Evolutionary conservation across 1,139 yeast genomes (phyloP).

Genomic region (Debaryomyces robertsiae): DNA sequence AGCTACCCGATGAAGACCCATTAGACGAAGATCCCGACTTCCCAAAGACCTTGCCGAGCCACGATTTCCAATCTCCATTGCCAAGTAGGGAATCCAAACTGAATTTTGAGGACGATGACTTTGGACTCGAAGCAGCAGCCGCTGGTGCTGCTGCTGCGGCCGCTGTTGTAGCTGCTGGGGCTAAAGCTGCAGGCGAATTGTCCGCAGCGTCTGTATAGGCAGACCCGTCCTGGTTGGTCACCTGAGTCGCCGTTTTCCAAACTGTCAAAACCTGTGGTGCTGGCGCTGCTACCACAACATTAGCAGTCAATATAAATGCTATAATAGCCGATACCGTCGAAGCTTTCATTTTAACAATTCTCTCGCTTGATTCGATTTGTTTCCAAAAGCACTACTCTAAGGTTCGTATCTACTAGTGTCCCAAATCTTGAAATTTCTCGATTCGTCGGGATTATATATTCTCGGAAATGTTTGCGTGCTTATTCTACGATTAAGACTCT

Average conservation of each 20-base stretch:
- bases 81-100: constrained; percentile 5
- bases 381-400: not conserved
- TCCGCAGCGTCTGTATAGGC: constrained; percentile 10
- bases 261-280: constrained; percentile 34
- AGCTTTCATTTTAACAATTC: constrained; percentile 1
- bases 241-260: constrained; percentile 28
- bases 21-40: constrained; percentile 7
- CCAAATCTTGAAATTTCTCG: no score
- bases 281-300: constrained; percentile 24
- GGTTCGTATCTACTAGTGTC: no score
- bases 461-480: not conserved
- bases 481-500: not conserved
- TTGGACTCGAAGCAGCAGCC: constrained; percentile 17
- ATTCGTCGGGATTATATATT: no score
- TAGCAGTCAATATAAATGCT: constrained; percentile 8
- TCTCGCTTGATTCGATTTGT: constrained; percentile 1
- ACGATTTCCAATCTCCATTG: constrained; percentile 13
- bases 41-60: constrained; percentile 6
- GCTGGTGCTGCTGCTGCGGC: constrained; percentile 3
- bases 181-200: constrained; percentile 9
- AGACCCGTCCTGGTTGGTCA: constrained; percentile 18
- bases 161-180: constrained; percentile 10
- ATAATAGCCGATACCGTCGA: constrained; percentile 6
- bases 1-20: constrained; percentile 1
- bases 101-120: constrained; percentile 5